A percentile compares a stretch with the other conserved stretches of the same genome.
Conservation (phyloP, 164 flowering plant genomes). For the Liquidambar formosana region DNA sequence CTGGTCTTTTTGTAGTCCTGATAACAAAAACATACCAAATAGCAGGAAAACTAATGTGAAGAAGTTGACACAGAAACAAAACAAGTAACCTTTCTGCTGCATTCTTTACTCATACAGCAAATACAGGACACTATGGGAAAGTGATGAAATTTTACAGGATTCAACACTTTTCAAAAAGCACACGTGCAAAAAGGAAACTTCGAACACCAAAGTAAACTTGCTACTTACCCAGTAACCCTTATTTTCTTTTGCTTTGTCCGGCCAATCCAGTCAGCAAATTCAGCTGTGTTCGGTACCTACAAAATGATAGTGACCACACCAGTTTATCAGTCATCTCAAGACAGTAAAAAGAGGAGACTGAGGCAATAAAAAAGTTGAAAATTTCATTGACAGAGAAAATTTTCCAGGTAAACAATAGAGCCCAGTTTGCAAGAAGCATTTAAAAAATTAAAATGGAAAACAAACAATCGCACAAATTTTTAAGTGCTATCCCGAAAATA, state of each 20-base stretch:
- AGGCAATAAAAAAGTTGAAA: background rate
- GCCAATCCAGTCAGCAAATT: conserved; percentile 99
- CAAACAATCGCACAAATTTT: background rate
- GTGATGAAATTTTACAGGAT: background rate
- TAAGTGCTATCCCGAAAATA: no score
- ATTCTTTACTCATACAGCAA: background rate
- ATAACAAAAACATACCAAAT: conserved; percentile 14
- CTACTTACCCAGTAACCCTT: conserved; percentile 83
- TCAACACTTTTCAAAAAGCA: background rate
- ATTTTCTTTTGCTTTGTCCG: conserved; percentile 95
- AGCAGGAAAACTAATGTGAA: background rate
- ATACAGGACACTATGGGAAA: background rate
- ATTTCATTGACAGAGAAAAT: background rate
- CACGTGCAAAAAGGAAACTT: background rate
- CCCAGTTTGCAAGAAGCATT: background rate
- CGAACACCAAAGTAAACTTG: background rate
- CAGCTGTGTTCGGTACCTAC: conserved; percentile 93
- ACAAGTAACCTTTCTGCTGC: conserved; percentile 1
- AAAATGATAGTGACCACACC: background rate
- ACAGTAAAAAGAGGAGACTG: background rate
- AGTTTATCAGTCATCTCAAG: background rate
- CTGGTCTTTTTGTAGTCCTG: conserved; percentile 97
- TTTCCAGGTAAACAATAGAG: background rate
- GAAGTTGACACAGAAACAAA: background rate
- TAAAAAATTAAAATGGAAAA: background rate